Conservation (phyloP, 768 basidiomycete species). For the Lepiota subincarnata region DNA sequence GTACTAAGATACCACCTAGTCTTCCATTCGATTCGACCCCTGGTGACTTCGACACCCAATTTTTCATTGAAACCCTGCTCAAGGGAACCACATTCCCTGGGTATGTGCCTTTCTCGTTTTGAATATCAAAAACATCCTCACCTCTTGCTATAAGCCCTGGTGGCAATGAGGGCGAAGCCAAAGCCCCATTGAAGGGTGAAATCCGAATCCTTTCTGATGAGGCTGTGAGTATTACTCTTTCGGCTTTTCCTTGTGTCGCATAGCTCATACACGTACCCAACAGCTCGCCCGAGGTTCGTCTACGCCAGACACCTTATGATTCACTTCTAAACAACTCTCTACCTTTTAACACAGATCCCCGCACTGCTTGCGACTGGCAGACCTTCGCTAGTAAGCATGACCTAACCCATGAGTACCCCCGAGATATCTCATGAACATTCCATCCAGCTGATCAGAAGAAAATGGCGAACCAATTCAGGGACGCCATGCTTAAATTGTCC, state of each 20-base stretch:
- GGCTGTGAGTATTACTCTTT: conserved; percentile 10
- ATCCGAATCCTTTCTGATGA: conserved; percentile 42
- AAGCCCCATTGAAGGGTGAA: conserved; percentile 36
- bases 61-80: conserved; percentile 38
- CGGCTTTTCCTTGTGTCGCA: neutral
- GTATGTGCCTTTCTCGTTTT: neutral
- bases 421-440: neutral
- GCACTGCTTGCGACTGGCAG: conserved; percentile 51
- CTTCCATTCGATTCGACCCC: conserved; percentile 47
- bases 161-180: conserved; percentile 25
- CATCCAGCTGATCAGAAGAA: conserved; percentile 26
- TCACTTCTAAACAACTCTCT: neutral
- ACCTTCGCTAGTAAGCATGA: conserved; percentile 31
- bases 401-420: neutral
- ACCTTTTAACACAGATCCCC: conserved; percentile 27
- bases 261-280: neutral
- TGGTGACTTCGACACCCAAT: conserved; percentile 37
- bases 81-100: conserved; percentile 40
- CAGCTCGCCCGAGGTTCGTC: conserved; percentile 9
- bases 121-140: neutral
- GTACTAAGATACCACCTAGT: conserved; percentile 1
- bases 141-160: neutral
- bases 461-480: conserved; percentile 32
- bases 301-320: neutral
- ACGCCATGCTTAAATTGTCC: conserved; percentile 41